These are phyloP conservation scores for Phytopythium montanum DNA, from an alignment of 352 stramenopile genomes.

Conservation along the genomic window DNA sequence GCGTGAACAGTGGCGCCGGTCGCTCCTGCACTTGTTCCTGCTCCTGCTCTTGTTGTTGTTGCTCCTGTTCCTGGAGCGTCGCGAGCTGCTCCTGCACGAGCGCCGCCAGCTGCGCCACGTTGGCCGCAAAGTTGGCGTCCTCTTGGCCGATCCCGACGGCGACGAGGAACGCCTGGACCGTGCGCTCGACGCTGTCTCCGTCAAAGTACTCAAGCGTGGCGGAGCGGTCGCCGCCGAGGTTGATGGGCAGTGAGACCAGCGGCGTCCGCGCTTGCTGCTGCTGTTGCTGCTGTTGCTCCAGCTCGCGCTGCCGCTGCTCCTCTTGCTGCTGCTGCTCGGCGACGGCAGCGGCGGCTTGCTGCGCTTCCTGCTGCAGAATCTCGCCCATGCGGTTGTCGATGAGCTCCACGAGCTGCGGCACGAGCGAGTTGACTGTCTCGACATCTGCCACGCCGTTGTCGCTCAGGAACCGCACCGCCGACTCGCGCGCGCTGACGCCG, in stretches of 20 bases:
- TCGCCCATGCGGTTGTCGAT: conserved; percentile 51
- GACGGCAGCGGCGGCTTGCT: conserved; percentile 13
- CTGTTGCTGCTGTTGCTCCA: conserved; percentile 9
- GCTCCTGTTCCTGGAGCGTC: conserved; percentile 12
- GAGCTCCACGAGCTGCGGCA: conserved; percentile 54
- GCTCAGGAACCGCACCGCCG: conserved; percentile 50
- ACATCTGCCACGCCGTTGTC: conserved; percentile 53
- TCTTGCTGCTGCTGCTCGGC: conserved; percentile 3
- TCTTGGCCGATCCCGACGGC: conserved; percentile 37
- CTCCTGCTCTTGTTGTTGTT: conserved; percentile 13
- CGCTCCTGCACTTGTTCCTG: conserved; percentile 17
- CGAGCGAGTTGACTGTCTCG: conserved; percentile 28
- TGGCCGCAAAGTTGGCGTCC: conserved; percentile 35
- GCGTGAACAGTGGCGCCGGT: conserved; percentile 32
- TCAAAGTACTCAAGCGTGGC: conserved; percentile 64
- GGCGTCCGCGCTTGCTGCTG: conserved; percentile 19
- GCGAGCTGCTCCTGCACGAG: conserved; percentile 34
- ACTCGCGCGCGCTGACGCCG: conserved; percentile 51
- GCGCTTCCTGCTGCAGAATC: conserved; percentile 33
- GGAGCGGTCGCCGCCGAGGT: conserved; percentile 41
- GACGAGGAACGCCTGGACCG: conserved; percentile 60
- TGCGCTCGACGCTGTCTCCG: conserved; percentile 63
- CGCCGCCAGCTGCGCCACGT: conserved; percentile 33
- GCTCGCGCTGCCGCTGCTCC: conserved; percentile 2
- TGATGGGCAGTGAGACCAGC: conserved; percentile 45